phyloP scores from a whole-genome alignment of 2,329 filamentous ascomycete genomes.

The Setomelanomma holmii region DNA sequence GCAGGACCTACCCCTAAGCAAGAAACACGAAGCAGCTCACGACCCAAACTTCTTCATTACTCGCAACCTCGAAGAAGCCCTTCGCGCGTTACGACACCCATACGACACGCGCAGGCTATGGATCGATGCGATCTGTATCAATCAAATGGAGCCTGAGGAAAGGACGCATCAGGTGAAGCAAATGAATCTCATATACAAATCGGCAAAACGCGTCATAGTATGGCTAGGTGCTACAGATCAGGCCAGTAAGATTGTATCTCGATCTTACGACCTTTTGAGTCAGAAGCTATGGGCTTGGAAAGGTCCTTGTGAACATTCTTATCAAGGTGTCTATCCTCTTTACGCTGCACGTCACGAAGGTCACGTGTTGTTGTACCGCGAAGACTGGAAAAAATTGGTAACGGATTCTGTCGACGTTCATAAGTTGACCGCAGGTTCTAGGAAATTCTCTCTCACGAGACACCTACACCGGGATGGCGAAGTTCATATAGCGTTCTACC shows the following conservation, averaged over 20 bases:
- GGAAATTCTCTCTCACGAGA: too few species aligned
- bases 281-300: neutral
- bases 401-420: too few species aligned
- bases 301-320: neutral
- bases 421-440: too few species aligned
- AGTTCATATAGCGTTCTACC: too few species aligned
- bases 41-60: neutral
- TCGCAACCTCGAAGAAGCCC: neutral
- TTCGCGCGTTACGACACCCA: neutral
- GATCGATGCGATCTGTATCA: slow-evolving; percentile 7
- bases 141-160: neutral
- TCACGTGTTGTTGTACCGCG: too few species aligned
- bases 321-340: too few species aligned
- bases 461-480: too few species aligned
- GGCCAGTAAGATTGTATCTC: neutral
- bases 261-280: neutral
- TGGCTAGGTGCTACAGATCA: slow-evolving; percentile 3
- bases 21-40: neutral
- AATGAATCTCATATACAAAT: slow-evolving; percentile 8
- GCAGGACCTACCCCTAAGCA: neutral
- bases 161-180: slow-evolving; percentile 6
- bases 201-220: neutral
- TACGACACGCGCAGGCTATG: neutral
- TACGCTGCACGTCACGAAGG: too few species aligned
- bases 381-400: too few species aligned